Evolutionary conservation across 495 filamentous ascomycete genomes (phyloP), one percentile per base, ranked within the genome.

Genomic region (Podospora appendiculata): DNA sequence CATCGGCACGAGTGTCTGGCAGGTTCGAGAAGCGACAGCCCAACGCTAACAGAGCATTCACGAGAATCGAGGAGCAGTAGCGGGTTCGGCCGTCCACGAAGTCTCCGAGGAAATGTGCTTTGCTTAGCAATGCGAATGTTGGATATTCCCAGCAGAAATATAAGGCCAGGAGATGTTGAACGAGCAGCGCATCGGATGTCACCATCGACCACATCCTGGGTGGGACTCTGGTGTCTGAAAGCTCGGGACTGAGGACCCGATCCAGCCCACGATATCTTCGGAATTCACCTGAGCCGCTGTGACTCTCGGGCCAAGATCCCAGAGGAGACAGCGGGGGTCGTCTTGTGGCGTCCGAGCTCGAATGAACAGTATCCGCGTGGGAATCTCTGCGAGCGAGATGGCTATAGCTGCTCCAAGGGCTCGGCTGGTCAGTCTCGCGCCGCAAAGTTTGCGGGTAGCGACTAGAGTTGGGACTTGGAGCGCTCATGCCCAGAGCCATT

Each of bases 61-160:
- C 81, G 3, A 94, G 69, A 8, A 92, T 75, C 6, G 85, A 67
- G 6, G 84, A 90, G 65, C 82, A 90, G 60, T 85, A 87, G 40
- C 82, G 75, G 44, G 70, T 56, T 45, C 77, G 62, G 12, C 81
- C 77, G 13, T 60, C 64, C 7, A 60, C 56, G 57, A 87, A 82
- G 60, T 90, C 87, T 25, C 76, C 68, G 50, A 86, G 65, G 59
- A 94, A 92, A 48, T 86, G 77, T 45, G 83, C 80, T 47, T 89
- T 84, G 51, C 82, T 83, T 39, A 94, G 76, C 4, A 87, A 75
- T 8, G 83, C 79, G 59, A 86, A 83, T 49, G 82, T 86, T 2
- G 87, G 85, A 56, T 91, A 87, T 58, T 87, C 83, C 88, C 88
- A 93, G 59, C 79, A 81, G 52, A 94, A 92, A 66, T 88, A 92